Evolutionary conservation across 1,139 yeast genomes (phyloP).

Genomic region (Candida tropicalis): DNA sequence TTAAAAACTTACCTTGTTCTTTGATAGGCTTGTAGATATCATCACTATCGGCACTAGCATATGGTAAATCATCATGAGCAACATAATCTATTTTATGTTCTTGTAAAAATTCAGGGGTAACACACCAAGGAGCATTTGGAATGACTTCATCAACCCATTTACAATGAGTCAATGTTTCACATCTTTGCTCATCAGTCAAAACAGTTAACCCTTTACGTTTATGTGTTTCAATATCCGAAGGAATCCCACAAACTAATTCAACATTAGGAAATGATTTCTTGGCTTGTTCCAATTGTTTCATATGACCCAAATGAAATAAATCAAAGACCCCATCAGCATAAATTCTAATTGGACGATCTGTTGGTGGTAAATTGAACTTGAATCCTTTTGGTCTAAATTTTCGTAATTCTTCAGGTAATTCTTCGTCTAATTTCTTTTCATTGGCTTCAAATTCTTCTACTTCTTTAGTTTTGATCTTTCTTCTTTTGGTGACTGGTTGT

Average conservation of each 20-base stretch:
- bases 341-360: constrained; percentile 81
- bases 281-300: constrained; percentile 96
- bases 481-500: constrained; percentile 21
- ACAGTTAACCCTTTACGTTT: constrained; percentile 92
- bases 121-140: constrained; percentile 95
- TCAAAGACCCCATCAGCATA: constrained; percentile 99
- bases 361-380: constrained; percentile 78
- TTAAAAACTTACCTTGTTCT: constrained; percentile 84
- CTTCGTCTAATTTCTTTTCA: constrained; percentile 60
- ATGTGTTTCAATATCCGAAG: constrained; percentile 89
- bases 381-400: constrained; percentile 74
- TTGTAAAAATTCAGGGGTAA: constrained; percentile 76
- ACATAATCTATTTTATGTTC: constrained; percentile 90
- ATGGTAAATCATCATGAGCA: constrained; percentile 97
- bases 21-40: constrained; percentile 94
- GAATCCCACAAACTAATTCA: constrained; percentile 85
- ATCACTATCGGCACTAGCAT: constrained; percentile 82
- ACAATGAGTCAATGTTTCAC: constrained; percentile 87
- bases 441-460: constrained; percentile 45
- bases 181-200: constrained; percentile 80
- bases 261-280: constrained; percentile 90
- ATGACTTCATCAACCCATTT: constrained; percentile 97
- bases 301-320: constrained; percentile 93
- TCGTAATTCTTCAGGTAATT: constrained; percentile 62
- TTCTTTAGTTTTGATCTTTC: constrained; percentile 31